A percentile compares a stretch with the other conserved stretches of the same genome.
These are phyloP conservation scores for Aspergillus sp. DNA, from an alignment of 2,329 filamentous ascomycete genomes.

Conservation along the genomic window DNA sequence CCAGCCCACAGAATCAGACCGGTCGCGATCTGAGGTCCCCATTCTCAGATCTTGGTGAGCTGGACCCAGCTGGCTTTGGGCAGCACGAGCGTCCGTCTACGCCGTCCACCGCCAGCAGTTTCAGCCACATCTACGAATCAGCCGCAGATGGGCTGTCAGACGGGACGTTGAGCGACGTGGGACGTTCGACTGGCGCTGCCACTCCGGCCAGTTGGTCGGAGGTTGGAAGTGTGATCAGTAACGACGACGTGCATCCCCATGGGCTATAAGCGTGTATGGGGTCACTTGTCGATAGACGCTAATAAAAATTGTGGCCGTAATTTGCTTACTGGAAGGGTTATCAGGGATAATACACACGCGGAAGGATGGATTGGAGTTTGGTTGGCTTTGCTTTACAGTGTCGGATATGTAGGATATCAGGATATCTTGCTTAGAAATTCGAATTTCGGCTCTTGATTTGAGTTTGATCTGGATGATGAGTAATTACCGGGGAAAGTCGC, in stretches of 20 bases:
- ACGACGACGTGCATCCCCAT: slow-evolving; percentile 35
- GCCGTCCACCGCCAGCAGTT: slow-evolving; percentile 37
- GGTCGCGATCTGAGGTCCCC: slow-evolving; percentile 18
- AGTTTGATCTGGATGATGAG: not conserved
- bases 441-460: not conserved
- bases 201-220: slow-evolving; percentile 47
- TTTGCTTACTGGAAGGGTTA: not conserved
- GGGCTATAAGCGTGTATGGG: slow-evolving; percentile 14
- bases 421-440: not conserved
- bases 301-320: not conserved
- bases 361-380: not conserved
- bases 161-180: slow-evolving; percentile 39
- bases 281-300: not conserved
- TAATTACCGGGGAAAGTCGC: not conserved
- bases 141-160: slow-evolving; percentile 33
- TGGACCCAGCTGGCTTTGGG: slow-evolving; percentile 7
- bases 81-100: slow-evolving; percentile 32
- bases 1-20: slow-evolving; percentile 18
- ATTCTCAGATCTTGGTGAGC: slow-evolving; percentile 20
- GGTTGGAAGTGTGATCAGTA: slow-evolving; percentile 44
- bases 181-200: slow-evolving; percentile 26
- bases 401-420: not conserved
- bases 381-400: not conserved
- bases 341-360: not conserved
- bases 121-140: slow-evolving; percentile 37